These are phyloP conservation scores for Claviceps sp. DNA, from an alignment of 2,329 filamentous ascomycete genomes.

Conservation along the genomic window DNA sequence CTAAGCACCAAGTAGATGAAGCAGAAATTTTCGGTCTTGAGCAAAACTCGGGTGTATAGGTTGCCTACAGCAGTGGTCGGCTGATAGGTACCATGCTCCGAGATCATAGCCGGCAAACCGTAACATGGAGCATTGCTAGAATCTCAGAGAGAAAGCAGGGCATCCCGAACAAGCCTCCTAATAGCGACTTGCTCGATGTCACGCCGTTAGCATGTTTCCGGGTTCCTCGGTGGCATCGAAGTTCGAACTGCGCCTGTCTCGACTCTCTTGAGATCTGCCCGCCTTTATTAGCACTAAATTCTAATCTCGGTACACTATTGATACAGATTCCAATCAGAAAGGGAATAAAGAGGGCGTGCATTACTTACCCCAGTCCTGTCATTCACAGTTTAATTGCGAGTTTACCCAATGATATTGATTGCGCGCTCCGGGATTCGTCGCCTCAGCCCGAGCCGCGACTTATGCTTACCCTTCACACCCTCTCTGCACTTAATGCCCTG, in stretches of 20 bases:
- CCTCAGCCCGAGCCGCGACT: conserved; percentile 23
- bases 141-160: no score
- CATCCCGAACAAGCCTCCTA: no score
- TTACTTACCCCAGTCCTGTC: conserved; percentile 28
- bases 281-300: background rate
- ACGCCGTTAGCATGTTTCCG: no score
- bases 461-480: conserved; percentile 20
- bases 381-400: conserved; percentile 22
- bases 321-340: background rate
- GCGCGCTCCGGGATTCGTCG: conserved; percentile 34
- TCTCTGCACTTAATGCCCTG: conserved; percentile 27
- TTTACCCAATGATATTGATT: conserved; percentile 32
- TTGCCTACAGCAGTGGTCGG: no score
- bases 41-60: no score
- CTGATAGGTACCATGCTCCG: no score
- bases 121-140: no score
- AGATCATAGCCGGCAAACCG: no score
- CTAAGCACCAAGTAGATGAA: no score
- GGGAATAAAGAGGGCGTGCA: background rate
- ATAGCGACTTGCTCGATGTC: no score
- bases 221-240: background rate
- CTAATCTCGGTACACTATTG: background rate
- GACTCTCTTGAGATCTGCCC: background rate
- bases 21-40: no score
- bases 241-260: background rate